Conservation (phyloP, 441 rosid genomes). For the Gossypium davidsonii region DNA sequence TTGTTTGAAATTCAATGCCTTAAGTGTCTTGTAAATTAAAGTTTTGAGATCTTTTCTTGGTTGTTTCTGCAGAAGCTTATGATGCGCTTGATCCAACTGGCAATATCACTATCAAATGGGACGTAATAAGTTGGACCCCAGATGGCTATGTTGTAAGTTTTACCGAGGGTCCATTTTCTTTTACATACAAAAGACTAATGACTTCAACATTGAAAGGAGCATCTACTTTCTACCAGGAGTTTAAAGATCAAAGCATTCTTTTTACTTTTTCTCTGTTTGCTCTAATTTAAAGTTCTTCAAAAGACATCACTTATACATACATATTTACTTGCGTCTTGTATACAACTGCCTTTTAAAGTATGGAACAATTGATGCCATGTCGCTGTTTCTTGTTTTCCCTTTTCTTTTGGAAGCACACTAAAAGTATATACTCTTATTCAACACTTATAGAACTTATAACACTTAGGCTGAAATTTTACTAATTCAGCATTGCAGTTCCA, state of each 20-base stretch:
- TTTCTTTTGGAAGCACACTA: neutral
- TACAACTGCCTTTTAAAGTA: neutral
- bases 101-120: conserved; percentile 74
- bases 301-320: neutral
- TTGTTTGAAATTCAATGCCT: neutral
- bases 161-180: neutral
- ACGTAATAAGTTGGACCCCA: conserved; percentile 58
- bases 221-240: neutral
- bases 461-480: neutral
- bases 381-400: neutral
- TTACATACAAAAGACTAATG: neutral
- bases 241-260: neutral
- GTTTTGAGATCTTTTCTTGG: conserved; percentile 11
- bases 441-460: neutral
- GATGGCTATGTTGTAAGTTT: conserved; percentile 76
- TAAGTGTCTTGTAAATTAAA: conserved; percentile 12
- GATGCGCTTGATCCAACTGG: conserved; percentile 60
- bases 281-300: neutral
- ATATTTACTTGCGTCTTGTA: neutral
- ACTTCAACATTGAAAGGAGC: neutral
- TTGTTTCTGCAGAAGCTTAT: conserved; percentile 41
- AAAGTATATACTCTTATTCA: neutral
- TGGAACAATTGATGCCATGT: neutral
- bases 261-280: neutral
- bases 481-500: neutral